Evolutionary conservation across 495 filamentous ascomycete genomes (phyloP), one percentile per base, ranked within the genome.

Genomic region (Haplographium delicatum): DNA sequence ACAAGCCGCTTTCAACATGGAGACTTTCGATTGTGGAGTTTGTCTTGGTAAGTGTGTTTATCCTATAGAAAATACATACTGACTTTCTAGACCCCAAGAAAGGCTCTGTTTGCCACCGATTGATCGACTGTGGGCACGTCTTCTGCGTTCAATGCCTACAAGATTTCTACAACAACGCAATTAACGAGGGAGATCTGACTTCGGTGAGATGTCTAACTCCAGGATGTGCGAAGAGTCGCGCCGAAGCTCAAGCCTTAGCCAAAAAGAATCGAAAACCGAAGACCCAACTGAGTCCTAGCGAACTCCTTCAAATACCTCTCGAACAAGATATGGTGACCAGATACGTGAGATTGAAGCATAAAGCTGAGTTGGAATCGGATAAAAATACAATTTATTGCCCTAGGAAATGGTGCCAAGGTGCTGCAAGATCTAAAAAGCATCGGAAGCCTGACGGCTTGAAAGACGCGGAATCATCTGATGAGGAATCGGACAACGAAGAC

Each of bases 321-420:
- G 72, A 81, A 11, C 70, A 81, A 37, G 83, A 86, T 18, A 77
- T 68, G 4, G 88, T 96, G 11, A 83, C 88, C 54, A 86, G 93
- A 37, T 98, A 93, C 58, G 86, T 91, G 5, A 81, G 79, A 23
- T 69, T 98, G 26, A 96, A 94, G 67, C 86, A 91, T 54, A 98
- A 97, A 68, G 86, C 83, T 45, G 84, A 88, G 56, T 75, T 96
- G 7, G 93, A 96, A 63, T 82, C 88, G 0, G 91, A 98, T 57
- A 90, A 86, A 54, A 85, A 80, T 38, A 96, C 91, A 0, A 77
- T 96, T n/a, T 96, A 93, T 62, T 98, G 93, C 59, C 93, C 93
- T 2, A 80, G 93, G 1, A 72, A 80, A 54, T 98, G 91, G 91
- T 98, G 93, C 61, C 89, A 95, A 63, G 89, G 87, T 16, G 84